Evolutionary conservation across 2,329 filamentous ascomycete species (phyloP), one percentile per base, ranked within the genome.

Genomic region (Camptophora hylomeconis): DNA sequence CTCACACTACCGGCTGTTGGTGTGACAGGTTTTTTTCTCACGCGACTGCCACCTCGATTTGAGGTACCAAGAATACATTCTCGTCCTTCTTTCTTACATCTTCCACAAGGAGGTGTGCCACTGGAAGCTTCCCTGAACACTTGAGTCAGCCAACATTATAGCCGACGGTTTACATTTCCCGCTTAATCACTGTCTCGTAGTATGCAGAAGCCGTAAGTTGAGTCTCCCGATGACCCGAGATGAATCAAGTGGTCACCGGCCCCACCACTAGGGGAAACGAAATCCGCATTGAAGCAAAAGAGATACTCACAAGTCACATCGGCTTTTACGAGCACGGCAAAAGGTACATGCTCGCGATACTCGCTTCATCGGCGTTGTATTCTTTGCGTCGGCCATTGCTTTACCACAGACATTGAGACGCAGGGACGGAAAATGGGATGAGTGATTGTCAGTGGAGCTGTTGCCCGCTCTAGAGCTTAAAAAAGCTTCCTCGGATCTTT

Each of bases 1-100:
- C 21, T 10, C n/a, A 8, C 6, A 14, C 18, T 5, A 18, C 12
- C 13, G 11, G 12, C 20, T 25, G 52, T 51, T 7, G 7, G 7
- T 12, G 27, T 36, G 18, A 36, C 12, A 38, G 53, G 59, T 44
- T 66, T 67, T 44, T 67, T 69, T 30, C 68, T 62, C 33, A 72
- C 61, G 25, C 69, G 60, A 31, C 67, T 59, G 9, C 69, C 69
- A 24, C 69, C 69, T 31, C 69, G 63, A 44, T 72, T 72, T 26
- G 66, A 70, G 24, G 64, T 63, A 5, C 67, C 69, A 12, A 73
- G 58, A 7, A 73, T 59, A 45, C 69, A 74, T 36, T 72, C 67
- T 29, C 67, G 64, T 32, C 60, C 57, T 38, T 72, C 67, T 40
- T 63, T 61, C 37, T 66, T 61, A 49, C 69, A 74, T 31, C 69